Evolutionary conservation across 169 alveolate genomes (phyloP), one percentile per base, ranked within the genome.

Genomic region (Eimeria acervulina): DNA sequence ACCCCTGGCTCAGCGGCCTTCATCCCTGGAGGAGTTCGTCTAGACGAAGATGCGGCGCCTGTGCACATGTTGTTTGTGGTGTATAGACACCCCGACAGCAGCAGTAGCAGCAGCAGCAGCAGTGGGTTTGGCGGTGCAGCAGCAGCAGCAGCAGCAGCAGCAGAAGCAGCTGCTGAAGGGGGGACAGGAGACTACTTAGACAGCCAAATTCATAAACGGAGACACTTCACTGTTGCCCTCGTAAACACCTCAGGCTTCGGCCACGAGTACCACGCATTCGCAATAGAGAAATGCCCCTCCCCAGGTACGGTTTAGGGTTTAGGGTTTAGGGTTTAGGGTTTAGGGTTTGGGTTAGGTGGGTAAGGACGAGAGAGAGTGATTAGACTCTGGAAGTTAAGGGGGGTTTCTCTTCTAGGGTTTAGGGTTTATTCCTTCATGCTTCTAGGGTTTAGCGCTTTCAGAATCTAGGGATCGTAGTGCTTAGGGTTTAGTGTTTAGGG

Each of bases 241-340:
- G 66, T 97, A 47, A 97, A 97, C 94, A 83, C 97, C 40, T 97
- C 98, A 59, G 98, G 98, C 2, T 97, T 38, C 59, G 98, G 98
- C 44, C 74, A 96, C 17, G 98, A 97, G 90, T 97, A 70, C 84
- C 98, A 97, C 92, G 94, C 96, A 59, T 96, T 31, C 44, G 74
- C 89, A n/a, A 38, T 95, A 21, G 93, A 90, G 66, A 66, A 66
- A n/a, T 51, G 55, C 88, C 93, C 96, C 59, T 89, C 83, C 70
- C 93, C 96, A 40, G 95, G 96, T 93, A 83, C n/a, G 91, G 42
- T 47, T 33, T 74, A 74, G 55, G 55, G 87, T 74, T 74, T 33
- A 74, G 87, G 87, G 87, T 74, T 74, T 74, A 74, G 87, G 87
- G 87, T 74, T 74, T 55, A 33, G 80, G 80, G 80, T 68, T 68